Conservation (phyloP, 495 filamentous ascomycete genomes). For the Parachaetomium inaequale region DNA sequence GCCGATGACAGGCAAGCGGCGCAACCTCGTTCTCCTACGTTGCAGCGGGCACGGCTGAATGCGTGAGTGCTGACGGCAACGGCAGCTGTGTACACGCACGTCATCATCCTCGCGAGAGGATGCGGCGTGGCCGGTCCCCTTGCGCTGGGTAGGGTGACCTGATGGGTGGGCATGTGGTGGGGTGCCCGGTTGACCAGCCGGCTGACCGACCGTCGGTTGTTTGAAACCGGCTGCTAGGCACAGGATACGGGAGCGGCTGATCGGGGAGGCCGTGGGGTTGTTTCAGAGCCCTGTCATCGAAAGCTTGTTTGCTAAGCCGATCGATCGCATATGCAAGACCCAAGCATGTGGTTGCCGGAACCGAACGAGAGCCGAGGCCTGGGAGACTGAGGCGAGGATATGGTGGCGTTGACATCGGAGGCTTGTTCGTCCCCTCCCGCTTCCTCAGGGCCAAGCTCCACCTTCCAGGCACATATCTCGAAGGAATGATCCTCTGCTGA, state of each 20-base stretch:
- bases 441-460: too few species aligned
- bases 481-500: neutral
- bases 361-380: too few species aligned
- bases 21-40: neutral
- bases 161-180: neutral
- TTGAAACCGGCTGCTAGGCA: neutral
- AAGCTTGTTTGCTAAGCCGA: constrained; percentile 4
- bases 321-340: neutral
- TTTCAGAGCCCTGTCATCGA: neutral
- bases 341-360: too few species aligned
- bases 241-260: neutral
- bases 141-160: neutral
- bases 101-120: neutral
- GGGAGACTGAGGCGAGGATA: neutral
- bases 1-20: neutral
- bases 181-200: neutral
- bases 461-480: neutral
- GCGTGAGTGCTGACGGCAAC: neutral
- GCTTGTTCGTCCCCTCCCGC: neutral
- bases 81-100: neutral
- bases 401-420: neutral
- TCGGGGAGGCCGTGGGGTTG: neutral
- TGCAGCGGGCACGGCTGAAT: neutral
- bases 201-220: neutral
- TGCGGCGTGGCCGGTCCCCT: neutral